Conservation (phyloP, 352 stramenopile species). For the Plasmopara viticola region DNA sequence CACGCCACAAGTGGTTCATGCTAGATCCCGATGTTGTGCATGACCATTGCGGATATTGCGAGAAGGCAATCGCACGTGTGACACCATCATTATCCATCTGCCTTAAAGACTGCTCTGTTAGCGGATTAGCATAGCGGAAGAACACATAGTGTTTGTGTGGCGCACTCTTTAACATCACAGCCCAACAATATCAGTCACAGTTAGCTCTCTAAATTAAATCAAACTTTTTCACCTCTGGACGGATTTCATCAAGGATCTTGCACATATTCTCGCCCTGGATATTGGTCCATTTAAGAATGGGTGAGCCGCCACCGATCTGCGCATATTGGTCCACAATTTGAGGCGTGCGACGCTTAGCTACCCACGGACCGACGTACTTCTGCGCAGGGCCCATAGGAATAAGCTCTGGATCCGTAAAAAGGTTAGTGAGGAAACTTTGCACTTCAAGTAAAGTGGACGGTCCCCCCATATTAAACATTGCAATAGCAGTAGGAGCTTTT, state of each 20-base stretch:
- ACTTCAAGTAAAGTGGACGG: conserved; percentile 93
- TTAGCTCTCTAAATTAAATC: background rate
- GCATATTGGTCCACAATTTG: conserved; percentile 95
- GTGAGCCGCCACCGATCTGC: conserved; percentile 94
- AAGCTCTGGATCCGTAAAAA: conserved; percentile 98
- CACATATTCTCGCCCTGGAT: conserved; percentile 90
- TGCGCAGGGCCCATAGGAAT: conserved; percentile 94
- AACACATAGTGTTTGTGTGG: conserved; percentile 95
- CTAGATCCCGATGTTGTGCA: conserved; percentile 96
- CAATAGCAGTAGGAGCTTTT: conserved; percentile 59
- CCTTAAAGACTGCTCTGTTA: conserved; percentile 94
- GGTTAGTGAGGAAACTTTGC: conserved; percentile 96
- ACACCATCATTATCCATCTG: conserved; percentile 93
- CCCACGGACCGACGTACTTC: conserved; percentile 66
- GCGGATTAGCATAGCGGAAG: conserved; percentile 97
- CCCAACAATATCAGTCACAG: too few species aligned
- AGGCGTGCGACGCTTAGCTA: conserved; percentile 86
- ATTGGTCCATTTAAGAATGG: conserved; percentile 97
- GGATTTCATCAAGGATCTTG: conserved; percentile 84
- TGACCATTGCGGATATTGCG: conserved; percentile 97
- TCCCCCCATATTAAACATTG: conserved; percentile 97
- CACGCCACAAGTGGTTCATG: conserved; percentile 87
- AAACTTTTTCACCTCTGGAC: conserved; percentile 54
- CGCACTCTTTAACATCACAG: conserved; percentile 38
- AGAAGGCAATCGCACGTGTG: conserved; percentile 95